Base-by-base conservation (phyloP, 768 basidiomycete genomes). In the Leucocoprinus leucothites region DNA sequence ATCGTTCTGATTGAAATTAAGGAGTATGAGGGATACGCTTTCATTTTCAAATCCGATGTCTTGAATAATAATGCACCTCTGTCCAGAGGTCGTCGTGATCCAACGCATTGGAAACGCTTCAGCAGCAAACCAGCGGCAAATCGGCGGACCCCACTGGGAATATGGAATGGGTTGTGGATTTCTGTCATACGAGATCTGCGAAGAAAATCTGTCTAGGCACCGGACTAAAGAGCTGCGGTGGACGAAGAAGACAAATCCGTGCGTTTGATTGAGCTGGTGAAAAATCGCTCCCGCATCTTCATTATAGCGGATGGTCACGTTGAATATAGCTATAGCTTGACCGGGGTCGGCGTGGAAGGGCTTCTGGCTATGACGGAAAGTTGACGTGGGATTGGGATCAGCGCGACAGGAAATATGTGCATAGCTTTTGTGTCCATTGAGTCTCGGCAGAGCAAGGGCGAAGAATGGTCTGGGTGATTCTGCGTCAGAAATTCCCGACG, bases 331-430 rank as follows among this genome's bases (percentile, higher is more conserved):
- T 60, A 74, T 67, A 6, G 73, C 60, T 24, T 73, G 64, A 22
- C 66, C 40, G 1, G 60, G 22, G 28, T 57, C 48, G 60, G 52
- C 24, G 61, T 58, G 8, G 70, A 64, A 54, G 43, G 59, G 28
- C 49, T 44, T 51, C 58, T 51, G 53, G 51, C 40, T 45, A 16
- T 48, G 18, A 18, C 28, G 42, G 21, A 45, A 48, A 13, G 19
- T 54, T 41, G 50, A 56, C 7, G 14, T 52, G 0, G 77, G 76
- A 58, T 75, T 77, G 25, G 75, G 77, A 57, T 81, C 75, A 3
- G 69, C 68, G 8, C 75, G 68, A 54, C 74, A 74, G 16, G 69
- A 64, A 5, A 77, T 67, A 11, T 44, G 52, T 21, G 59, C 53
- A 21, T 71, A 57, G 3, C 46, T 49, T 31, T 59, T 49, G 31